These are phyloP conservation scores for Solanum sejunctum DNA, from an alignment of 257 asterid species.

Conservation along the genomic window DNA sequence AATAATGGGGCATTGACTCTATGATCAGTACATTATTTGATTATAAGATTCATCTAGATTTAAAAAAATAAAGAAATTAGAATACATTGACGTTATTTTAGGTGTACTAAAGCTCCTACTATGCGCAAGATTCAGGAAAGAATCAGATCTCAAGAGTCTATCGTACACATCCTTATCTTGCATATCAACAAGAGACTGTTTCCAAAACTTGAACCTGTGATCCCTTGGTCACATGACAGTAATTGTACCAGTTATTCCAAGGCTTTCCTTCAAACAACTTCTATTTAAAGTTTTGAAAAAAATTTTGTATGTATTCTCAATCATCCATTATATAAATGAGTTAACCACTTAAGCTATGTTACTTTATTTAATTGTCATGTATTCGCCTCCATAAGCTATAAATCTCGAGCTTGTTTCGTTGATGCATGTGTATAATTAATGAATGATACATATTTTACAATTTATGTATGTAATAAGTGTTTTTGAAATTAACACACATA, in stretches of 20 bases:
- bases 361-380: neutral
- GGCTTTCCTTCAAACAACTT: neutral
- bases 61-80: neutral
- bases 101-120: no score
- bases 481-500: neutral
- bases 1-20: neutral
- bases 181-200: no score
- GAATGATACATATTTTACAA: no score
- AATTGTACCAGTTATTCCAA: no score
- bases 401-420: neutral
- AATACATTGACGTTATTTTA: neutral
- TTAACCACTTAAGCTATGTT: neutral
- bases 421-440: neutral
- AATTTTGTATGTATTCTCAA: neutral
- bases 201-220: no score
- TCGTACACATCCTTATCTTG: no score
- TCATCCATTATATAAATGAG: neutral
- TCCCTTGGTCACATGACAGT: no score
- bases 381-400: neutral
- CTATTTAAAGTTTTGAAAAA: neutral
- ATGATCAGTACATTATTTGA: neutral
- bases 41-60: neutral
- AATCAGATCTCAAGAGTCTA: no score
- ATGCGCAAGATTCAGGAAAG: no score
- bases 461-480: no score